Conservation (phyloP, 2,329 filamentous ascomycete genomes). For the Colletotrichum agaves region DNA sequence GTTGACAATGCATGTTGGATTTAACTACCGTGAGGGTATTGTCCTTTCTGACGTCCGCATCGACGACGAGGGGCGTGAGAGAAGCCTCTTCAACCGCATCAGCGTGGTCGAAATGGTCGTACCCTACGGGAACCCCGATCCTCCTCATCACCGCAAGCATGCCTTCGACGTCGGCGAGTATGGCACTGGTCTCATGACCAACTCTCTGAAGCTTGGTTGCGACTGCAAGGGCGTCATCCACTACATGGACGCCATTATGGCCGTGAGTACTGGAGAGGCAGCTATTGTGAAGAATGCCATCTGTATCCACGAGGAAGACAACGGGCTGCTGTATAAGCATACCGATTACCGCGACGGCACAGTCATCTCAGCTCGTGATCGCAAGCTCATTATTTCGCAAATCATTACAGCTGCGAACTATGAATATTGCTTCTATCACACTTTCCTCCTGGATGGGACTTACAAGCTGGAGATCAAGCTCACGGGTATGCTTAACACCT, state of each 20-base stretch:
- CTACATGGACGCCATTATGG: constrained; percentile 61
- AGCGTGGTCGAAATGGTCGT: constrained; percentile 26
- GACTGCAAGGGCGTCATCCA: constrained; percentile 81
- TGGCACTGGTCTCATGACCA: constrained; percentile 60
- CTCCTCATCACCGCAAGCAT: constrained; percentile 18
- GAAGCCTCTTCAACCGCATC: constrained; percentile 15
- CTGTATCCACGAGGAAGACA: constrained; percentile 81
- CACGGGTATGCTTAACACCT: constrained; percentile 57
- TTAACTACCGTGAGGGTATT: constrained; percentile 64
- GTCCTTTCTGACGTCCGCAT: constrained; percentile 61
- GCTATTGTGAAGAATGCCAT: constrained; percentile 80
- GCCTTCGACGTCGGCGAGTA: constrained; percentile 23
- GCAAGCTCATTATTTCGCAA: constrained; percentile 77
- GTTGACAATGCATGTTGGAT: constrained; percentile 62
- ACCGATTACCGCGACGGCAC: constrained; percentile 80
- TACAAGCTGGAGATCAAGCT: constrained; percentile 70
- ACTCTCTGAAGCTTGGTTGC: constrained; percentile 69
- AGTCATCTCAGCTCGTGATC: constrained; percentile 75
- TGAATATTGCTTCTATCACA: constrained; percentile 69
- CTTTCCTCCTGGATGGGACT: constrained; percentile 67
- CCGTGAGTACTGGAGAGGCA: constrained; percentile 74
- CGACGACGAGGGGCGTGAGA: constrained; percentile 46
- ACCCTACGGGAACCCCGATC: constrained; percentile 15
- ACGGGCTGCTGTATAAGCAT: constrained; percentile 80
- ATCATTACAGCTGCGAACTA: constrained; percentile 83